Percentiles rank a stretch among this genome's conserved stretches.
Evolutionary conservation across 257 asterid species (phyloP).

Genomic region (Solanum gandarillasii): DNA sequence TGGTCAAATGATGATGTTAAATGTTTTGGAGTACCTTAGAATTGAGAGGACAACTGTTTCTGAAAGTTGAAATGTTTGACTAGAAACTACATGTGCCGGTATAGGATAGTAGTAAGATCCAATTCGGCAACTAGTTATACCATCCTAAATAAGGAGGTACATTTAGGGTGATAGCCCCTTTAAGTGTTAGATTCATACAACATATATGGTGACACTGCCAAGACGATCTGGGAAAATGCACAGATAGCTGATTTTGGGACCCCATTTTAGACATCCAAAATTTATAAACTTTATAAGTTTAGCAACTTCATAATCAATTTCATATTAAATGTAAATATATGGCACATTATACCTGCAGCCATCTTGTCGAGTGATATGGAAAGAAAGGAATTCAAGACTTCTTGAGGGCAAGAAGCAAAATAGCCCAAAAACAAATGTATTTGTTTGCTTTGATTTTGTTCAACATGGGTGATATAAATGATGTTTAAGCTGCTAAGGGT

Average conservation of each 20-base stretch:
- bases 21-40: not conserved
- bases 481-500: no score
- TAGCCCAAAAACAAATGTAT: no score
- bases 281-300: not conserved
- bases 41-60: not conserved
- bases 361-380: not conserved
- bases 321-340: not conserved
- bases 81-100: not conserved
- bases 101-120: not conserved
- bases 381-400: not conserved
- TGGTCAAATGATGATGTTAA: not conserved
- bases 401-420: not conserved
- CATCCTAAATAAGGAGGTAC: not conserved
- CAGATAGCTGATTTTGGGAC: not conserved
- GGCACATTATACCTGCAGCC: not conserved
- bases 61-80: not conserved
- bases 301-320: not conserved
- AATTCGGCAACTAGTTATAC: not conserved
- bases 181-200: not conserved
- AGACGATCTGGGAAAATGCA: not conserved
- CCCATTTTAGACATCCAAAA: not conserved
- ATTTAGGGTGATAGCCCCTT: not conserved
- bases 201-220: not conserved
- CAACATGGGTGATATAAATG: no score
- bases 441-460: no score